Evolutionary conservation across 805 yeast genomes (phyloP).

Genomic region (Cyberlindnera misumaiensis): DNA sequence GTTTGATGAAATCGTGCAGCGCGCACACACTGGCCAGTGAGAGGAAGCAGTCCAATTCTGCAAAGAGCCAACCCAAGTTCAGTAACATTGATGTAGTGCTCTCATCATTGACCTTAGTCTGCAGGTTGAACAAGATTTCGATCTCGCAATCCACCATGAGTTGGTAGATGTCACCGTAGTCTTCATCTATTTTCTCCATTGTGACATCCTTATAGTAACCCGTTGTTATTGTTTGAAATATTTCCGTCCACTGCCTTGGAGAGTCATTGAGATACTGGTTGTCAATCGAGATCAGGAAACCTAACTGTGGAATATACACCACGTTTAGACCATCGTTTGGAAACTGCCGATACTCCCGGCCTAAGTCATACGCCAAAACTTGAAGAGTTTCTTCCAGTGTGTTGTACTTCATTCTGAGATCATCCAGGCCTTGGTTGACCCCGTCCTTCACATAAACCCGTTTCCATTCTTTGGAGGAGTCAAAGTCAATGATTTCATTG

Average conservation of each 20-base stretch:
- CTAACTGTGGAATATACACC: constrained; percentile 40
- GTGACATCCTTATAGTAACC: constrained; percentile 30
- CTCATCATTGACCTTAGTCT: constrained; percentile 16
- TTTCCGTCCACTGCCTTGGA: constrained; percentile 27
- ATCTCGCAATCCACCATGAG: constrained; percentile 34
- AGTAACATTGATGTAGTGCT: constrained; percentile 9
- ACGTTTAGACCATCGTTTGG: constrained; percentile 24
- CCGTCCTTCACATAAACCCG: constrained; percentile 26
- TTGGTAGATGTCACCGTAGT: constrained; percentile 37
- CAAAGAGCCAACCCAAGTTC: constrained; percentile 19
- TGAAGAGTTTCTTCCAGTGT: constrained; percentile 26
- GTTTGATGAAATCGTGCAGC: constrained; percentile 25
- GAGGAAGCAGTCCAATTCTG: constrained; percentile 32
- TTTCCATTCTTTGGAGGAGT: constrained; percentile 25
- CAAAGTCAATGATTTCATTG: constrained; percentile 30
- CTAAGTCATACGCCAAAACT: constrained; percentile 17
- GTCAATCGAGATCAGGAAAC: constrained; percentile 31
- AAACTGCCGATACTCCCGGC: constrained; percentile 2
- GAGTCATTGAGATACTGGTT: neutral
- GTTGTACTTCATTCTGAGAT: constrained; percentile 13
- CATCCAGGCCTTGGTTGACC: constrained; percentile 22
- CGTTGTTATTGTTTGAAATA: constrained; percentile 32
- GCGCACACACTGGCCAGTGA: constrained; percentile 29
- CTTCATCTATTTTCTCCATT: constrained; percentile 28
- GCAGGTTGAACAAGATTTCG: constrained; percentile 31